A percentile compares a stretch with the other conserved stretches of the same genome.
phyloP scores from a whole-genome alignment of 2,329 filamentous ascomycete genomes.

The Cladosporium sp. region DNA sequence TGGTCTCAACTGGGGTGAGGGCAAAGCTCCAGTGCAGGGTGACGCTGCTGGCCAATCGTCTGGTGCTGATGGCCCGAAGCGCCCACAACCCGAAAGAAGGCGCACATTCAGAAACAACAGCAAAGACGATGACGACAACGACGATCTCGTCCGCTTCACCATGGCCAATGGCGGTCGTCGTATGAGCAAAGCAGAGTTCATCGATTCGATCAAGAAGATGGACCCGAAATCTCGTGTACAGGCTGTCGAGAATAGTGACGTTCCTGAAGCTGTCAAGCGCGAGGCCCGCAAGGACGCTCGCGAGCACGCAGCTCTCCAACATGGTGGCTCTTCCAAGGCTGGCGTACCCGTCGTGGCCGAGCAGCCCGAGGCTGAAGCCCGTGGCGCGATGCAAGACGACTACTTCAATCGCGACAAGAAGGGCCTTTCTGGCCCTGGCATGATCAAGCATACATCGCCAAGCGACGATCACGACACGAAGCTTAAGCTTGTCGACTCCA shows the following conservation, averaged over 20 bases:
- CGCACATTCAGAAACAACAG: constrained; percentile 8
- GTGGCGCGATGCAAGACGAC: not conserved
- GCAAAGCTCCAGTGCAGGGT: constrained; percentile 25
- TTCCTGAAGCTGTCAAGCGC: constrained; percentile 49
- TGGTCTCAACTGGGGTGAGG: constrained; percentile 38
- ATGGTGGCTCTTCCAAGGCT: constrained; percentile 13
- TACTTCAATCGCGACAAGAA: constrained; percentile 4
- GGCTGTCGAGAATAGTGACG: constrained; percentile 49
- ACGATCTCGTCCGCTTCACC: constrained; percentile 72
- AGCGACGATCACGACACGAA: constrained; percentile 39
- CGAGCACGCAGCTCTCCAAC: constrained; percentile 29
- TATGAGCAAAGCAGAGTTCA: constrained; percentile 79
- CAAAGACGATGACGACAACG: constrained; percentile 56
- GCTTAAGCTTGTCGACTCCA: constrained; percentile 47
- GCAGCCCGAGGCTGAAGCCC: constrained; percentile 24
- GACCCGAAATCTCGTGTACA: constrained; percentile 64
- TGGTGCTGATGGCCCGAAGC: not conserved
- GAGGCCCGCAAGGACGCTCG: constrained; percentile 47
- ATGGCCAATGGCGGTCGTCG: constrained; percentile 70
- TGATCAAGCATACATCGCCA: not conserved
- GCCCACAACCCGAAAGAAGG: constrained; percentile 8
- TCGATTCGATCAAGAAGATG: constrained; percentile 70
- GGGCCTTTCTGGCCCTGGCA: not conserved
- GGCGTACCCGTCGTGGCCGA: constrained; percentile 28
- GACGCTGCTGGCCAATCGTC: constrained; percentile 23